phyloP scores from a whole-genome alignment of 257 asterid species.

The Nicotiana undulata region DNA sequence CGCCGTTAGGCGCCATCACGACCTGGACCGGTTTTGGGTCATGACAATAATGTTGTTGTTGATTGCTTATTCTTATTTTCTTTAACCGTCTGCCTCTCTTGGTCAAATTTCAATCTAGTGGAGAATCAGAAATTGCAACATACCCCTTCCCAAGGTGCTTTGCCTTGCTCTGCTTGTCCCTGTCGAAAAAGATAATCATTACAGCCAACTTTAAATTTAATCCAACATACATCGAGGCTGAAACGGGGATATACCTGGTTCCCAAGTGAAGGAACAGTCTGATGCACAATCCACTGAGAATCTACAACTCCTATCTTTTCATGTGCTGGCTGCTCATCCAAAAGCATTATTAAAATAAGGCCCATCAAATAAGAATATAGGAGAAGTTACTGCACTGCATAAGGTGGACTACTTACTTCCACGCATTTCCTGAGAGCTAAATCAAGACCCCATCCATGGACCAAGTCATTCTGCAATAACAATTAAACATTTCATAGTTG shows the following conservation, averaged over 20 bases:
- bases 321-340: slow-evolving; percentile 65
- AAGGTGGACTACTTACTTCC: slow-evolving; percentile 35
- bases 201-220: neutral
- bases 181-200: slow-evolving; percentile 14
- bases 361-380: neutral
- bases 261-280: slow-evolving; percentile 86
- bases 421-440: slow-evolving; percentile 85
- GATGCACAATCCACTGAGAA: slow-evolving; percentile 89
- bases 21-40: too few relatives aligned
- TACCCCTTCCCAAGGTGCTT: slow-evolving; percentile 98
- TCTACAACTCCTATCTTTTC: slow-evolving; percentile 90
- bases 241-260: slow-evolving; percentile 45
- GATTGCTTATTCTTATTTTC: neutral
- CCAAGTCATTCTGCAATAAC: slow-evolving; percentile 72
- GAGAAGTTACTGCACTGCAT: neutral
- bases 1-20: too few relatives aligned
- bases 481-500: slow-evolving; percentile 2
- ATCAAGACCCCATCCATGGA: slow-evolving; percentile 99
- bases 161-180: slow-evolving; percentile 75
- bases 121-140: neutral
- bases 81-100: neutral
- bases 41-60: too few relatives aligned
- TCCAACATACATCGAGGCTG: neutral
- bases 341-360: neutral
- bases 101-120: neutral